Conservation (phyloP, 164 flowering plant species). For the Cinnamomum chago region DNA sequence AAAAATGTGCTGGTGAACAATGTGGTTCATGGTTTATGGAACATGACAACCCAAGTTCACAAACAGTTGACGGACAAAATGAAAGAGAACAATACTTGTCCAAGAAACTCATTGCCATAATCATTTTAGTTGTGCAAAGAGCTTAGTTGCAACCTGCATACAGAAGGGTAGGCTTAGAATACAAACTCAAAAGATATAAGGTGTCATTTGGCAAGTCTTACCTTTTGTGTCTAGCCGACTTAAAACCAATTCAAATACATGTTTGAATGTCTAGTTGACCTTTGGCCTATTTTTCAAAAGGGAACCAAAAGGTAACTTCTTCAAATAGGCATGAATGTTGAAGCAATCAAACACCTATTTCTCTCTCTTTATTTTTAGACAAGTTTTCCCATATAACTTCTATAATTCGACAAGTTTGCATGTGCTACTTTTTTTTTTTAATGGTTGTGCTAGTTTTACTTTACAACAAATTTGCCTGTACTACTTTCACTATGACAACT, state of each 20-base stretch:
- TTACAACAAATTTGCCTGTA: too few species aligned
- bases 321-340: background rate
- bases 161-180: background rate
- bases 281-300: background rate
- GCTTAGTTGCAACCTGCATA: conserved; percentile 59
- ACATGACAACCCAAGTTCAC: background rate
- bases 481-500: too few species aligned
- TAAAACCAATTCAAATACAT: background rate
- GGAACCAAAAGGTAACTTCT: conserved; percentile 1
- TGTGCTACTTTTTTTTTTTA: too few species aligned
- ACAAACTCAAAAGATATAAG: background rate
- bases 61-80: background rate
- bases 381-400: too few species aligned
- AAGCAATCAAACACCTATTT: background rate
- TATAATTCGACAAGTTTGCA: too few species aligned
- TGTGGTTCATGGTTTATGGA: too few species aligned
- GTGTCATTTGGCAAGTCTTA: background rate
- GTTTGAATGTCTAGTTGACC: background rate
- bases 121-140: conserved; percentile 49
- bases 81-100: background rate
- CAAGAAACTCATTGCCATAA: background rate
- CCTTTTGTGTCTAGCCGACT: background rate
- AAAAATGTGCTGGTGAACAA: background rate
- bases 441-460: too few species aligned
- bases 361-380: too few species aligned